phyloP scores from a whole-genome alignment of 805 yeast genomes.

The Myxozyma lipomycoides region DNA sequence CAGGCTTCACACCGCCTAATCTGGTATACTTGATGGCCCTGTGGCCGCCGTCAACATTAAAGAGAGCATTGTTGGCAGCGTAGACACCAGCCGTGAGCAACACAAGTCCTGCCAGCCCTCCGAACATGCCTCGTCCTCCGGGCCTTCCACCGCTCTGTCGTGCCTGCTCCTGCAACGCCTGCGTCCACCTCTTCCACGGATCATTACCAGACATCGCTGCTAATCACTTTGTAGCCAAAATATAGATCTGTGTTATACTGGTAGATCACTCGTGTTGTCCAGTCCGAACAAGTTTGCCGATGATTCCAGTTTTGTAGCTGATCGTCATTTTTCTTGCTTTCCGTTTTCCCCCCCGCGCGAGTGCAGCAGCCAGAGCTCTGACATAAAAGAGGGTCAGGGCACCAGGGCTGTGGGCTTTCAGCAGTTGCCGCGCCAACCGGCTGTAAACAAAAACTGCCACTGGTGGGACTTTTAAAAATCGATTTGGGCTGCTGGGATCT shows the following conservation, averaged over 20 bases:
- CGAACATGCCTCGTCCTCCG: conserved; percentile 11
- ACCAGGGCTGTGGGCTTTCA: too few relatives aligned
- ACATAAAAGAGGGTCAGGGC: too few relatives aligned
- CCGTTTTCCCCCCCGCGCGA: too few relatives aligned
- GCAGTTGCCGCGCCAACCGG: neutral
- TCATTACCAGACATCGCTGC: conserved; percentile 9
- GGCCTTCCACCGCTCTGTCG: conserved; percentile 9
- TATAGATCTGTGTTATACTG: too few relatives aligned
- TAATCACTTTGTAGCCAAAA: neutral
- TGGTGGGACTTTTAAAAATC: too few relatives aligned
- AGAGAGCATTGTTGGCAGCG: conserved; percentile 54
- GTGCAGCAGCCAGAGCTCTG: too few relatives aligned
- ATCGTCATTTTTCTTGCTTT: too few relatives aligned
- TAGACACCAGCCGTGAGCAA: conserved; percentile 56
- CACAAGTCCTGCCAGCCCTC: conserved; percentile 58
- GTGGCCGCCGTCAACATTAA: conserved; percentile 98
- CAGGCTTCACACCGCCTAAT: conserved; percentile 74
- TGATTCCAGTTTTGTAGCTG: too few relatives aligned
- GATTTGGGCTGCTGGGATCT: too few relatives aligned
- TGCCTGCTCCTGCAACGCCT: conserved; percentile 25
- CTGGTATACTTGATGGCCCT: conserved; percentile 93
- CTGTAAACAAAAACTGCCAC: neutral
- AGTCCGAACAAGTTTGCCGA: too few relatives aligned
- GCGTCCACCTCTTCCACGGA: conserved; percentile 10
- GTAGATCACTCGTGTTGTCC: too few relatives aligned